Evolutionary conservation across 2,329 filamentous ascomycete species (phyloP).

Genomic region (Hirsutella minnesotensis): DNA sequence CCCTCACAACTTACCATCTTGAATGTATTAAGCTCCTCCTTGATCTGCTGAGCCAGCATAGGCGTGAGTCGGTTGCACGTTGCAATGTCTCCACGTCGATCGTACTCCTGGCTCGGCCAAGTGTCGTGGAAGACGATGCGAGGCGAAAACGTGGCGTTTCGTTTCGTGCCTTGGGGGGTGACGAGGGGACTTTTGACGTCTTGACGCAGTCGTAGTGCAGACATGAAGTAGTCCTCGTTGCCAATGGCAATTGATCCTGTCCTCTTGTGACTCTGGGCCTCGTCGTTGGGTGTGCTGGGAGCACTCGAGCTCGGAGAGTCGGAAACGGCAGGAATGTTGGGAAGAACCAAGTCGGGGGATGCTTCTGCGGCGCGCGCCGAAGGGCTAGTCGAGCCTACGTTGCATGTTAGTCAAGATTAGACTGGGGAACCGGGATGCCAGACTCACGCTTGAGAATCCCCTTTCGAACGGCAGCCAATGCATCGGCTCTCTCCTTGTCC

Average conservation of each 20-base stretch:
- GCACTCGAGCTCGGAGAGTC: conserved; percentile 79
- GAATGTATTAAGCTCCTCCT: conserved; percentile 97
- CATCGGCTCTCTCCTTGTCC: conserved; percentile 81
- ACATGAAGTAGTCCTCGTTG: conserved; percentile 83
- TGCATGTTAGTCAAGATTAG: conserved; percentile 7
- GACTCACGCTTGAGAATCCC: conserved; percentile 81
- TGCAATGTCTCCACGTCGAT: conserved; percentile 87
- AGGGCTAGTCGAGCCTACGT: conserved; percentile 52
- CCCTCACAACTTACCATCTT: conserved; percentile 55
- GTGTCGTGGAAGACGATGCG: conserved; percentile 93
- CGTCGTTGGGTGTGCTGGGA: conserved; percentile 78
- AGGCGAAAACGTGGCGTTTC: conserved; percentile 70
- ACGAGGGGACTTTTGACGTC: conserved; percentile 72
- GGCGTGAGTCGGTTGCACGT: conserved; percentile 97
- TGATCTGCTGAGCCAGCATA: conserved; percentile 96
- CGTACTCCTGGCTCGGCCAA: conserved; percentile 91
- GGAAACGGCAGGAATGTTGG: conserved; percentile 48
- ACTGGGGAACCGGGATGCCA: background rate
- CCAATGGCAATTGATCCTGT: conserved; percentile 62
- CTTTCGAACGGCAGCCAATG: conserved; percentile 84
- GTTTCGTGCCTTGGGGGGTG: conserved; percentile 61
- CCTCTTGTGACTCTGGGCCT: conserved; percentile 54
- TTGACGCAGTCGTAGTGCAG: conserved; percentile 58
- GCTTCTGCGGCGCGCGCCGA: conserved; percentile 51
- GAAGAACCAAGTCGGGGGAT: conserved; percentile 42